Percentiles rank a stretch among this genome's conserved stretches.
These are phyloP conservation scores for Fusarium metavorans DNA, from an alignment of 2,329 filamentous ascomycete species.

Conservation along the genomic window DNA sequence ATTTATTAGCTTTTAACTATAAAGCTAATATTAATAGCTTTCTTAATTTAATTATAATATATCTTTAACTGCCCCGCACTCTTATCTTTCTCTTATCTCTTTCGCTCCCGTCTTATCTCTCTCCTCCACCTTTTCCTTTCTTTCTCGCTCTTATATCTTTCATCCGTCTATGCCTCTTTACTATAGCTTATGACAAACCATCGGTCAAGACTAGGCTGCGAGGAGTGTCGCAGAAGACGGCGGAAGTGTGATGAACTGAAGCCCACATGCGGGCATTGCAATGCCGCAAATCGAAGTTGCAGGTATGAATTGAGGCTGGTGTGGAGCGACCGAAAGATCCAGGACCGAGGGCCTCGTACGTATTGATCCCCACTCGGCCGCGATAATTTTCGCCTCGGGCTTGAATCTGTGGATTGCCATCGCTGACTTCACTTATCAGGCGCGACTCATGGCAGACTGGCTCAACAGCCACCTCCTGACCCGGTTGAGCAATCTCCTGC, in stretches of 20 bases:
- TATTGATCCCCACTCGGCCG: rapidly evolving
- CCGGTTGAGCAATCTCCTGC: not conserved
- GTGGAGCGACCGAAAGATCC: conserved; percentile 33
- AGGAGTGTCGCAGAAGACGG: conserved; percentile 45
- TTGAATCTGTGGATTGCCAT: not conserved
- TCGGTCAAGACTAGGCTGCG: conserved; percentile 45
- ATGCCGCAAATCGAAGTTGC: conserved; percentile 28
- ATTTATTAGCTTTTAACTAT: too few relatives aligned
- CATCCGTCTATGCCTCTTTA: not conserved
- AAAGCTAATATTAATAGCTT: not conserved
- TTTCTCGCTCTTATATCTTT: not conserved
- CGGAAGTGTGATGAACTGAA: conserved; percentile 46
- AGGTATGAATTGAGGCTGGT: conserved; percentile 42
- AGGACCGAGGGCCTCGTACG: not conserved
- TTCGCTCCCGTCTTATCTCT: not conserved
- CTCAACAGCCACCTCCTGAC: not conserved
- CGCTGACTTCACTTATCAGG: not conserved
- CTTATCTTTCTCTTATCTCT: not conserved
- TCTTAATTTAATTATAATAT: not conserved
- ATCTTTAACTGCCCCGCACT: not conserved
- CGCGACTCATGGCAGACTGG: not conserved
- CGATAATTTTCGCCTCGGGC: not conserved
- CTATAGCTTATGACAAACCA: conserved; percentile 33
- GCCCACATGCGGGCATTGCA: conserved; percentile 41
- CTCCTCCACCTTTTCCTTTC: not conserved